phyloP scores from a whole-genome alignment of 1,284 basidiomycete genomes.

The Pyrrhoderma lamaoense region DNA sequence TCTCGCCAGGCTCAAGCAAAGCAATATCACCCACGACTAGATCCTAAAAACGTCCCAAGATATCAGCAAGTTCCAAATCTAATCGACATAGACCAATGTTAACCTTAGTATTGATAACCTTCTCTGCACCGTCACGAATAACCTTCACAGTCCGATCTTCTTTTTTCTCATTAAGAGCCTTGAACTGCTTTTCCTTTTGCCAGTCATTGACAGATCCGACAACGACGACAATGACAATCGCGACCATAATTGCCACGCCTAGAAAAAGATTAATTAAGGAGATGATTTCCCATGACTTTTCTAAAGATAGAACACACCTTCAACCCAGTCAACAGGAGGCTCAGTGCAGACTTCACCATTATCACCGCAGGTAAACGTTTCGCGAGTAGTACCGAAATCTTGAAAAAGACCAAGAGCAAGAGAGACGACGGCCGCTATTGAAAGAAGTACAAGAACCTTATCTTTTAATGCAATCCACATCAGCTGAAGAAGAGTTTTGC shows the following conservation, averaged over 20 bases:
- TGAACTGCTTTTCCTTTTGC: slow-evolving; percentile 97
- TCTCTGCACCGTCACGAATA: slow-evolving; percentile 77
- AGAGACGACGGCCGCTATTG: slow-evolving; percentile 87
- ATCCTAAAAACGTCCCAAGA: slow-evolving; percentile 39
- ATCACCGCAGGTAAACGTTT: slow-evolving; percentile 34
- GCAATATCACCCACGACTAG: slow-evolving; percentile 93
- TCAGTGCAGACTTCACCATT: slow-evolving; percentile 32
- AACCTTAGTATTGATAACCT: slow-evolving; percentile 75
- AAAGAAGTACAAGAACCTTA: slow-evolving; percentile 88
- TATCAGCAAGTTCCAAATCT: not conserved
- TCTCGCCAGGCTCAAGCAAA: slow-evolving; percentile 90
- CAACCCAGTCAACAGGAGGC: slow-evolving; percentile 90
- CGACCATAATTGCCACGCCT: slow-evolving; percentile 84
- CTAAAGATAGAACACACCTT: slow-evolving; percentile 43
- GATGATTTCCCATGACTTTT: not conserved
- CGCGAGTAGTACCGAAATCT: slow-evolving; percentile 71
- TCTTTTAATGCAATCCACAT: slow-evolving; percentile 97
- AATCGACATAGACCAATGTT: slow-evolving; percentile 17
- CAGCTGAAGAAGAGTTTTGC: slow-evolving; percentile 75
- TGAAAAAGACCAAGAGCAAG: slow-evolving; percentile 93
- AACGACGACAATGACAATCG: slow-evolving; percentile 78
- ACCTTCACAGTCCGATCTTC: slow-evolving; percentile 93
- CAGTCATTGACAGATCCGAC: slow-evolving; percentile 90
- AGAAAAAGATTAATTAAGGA: not conserved
- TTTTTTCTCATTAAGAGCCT: slow-evolving; percentile 88